Evolutionary conservation across 2,329 filamentous ascomycete genomes (phyloP), one percentile per base, ranked within the genome.

Genomic region (Claviceps monticola): DNA sequence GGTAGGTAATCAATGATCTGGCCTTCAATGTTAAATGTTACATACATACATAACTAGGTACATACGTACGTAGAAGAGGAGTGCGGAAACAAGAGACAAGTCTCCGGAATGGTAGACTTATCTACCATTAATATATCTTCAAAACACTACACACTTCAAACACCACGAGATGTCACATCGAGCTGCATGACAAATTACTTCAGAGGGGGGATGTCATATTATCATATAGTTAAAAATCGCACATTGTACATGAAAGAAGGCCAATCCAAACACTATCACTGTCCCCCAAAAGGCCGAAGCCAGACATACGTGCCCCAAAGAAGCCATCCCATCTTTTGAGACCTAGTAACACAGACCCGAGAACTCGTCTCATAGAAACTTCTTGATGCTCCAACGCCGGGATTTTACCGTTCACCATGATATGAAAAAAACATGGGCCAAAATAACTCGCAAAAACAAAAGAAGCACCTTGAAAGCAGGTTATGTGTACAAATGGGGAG

Each of bases 201-300:
- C 19, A 52, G 76, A 79, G 76, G 70, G 75, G 75, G 72, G 76
- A 79, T 72, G 68, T 74, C 67, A 67, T 69, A 76, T 78, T 78
- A 75, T 70, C 63, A 66, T 69, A 66, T 73, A 72, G 58, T 62
- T 63, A 59, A 58, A 59, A 58, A 65, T 63, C 65, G 68, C 65
- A 59, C 68, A 45, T 53, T 48, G 44, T 51, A 57, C 54, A 53
- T 52, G 44, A 45, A 48, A 43, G 48, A 50, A 43, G 49, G 51
- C 56, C 56, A 57, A 69, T 67, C 66, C 63, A 66, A 67, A 63
- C 67, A 63, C 36, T 61, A 63, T 65, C 67, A 63, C 41, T 61
- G 64, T 65, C 68, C 64, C 63, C 66, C 61, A 34, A 34, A 34
- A 34, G 11, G 29, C 29, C 29, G 29, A 34, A 34, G 29, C 29